Conservation (phyloP, 495 filamentous ascomycete species). For the Rostrohypoxylon terebratum region DNA sequence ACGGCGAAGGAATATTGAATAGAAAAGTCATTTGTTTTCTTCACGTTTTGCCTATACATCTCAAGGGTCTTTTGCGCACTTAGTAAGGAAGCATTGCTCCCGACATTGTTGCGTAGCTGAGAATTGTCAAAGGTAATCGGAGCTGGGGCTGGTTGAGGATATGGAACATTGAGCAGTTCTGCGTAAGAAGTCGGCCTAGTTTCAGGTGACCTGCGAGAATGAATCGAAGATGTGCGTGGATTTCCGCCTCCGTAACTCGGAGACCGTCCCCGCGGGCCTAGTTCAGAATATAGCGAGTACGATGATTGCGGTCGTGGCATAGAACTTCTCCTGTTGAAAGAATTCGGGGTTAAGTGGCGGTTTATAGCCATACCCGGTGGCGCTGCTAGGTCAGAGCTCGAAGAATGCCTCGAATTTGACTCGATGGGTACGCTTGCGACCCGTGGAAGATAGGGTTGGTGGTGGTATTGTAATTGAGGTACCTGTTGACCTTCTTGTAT, state of each 20-base stretch:
- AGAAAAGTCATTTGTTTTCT: slow-evolving; percentile 90
- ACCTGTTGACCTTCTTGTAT: slow-evolving; percentile 54
- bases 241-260: slow-evolving; percentile 60
- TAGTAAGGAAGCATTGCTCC: slow-evolving; percentile 87
- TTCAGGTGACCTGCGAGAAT: slow-evolving; percentile 79
- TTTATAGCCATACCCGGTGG: slow-evolving; percentile 56
- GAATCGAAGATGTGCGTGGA: slow-evolving; percentile 68
- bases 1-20: slow-evolving; percentile 96
- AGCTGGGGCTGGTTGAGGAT: slow-evolving; percentile 84
- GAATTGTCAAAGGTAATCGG: slow-evolving; percentile 81
- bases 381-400: slow-evolving; percentile 60
- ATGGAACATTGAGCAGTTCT: slow-evolving; percentile 87
- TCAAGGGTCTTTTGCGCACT: slow-evolving; percentile 92
- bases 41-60: slow-evolving; percentile 96
- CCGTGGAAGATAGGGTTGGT: slow-evolving; percentile 59
- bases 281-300: slow-evolving; percentile 78
- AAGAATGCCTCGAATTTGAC: slow-evolving; percentile 55
- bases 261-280: slow-evolving; percentile 69
- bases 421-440: slow-evolving; percentile 54
- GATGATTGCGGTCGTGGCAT: slow-evolving; percentile 75
- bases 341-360: slow-evolving; percentile 68
- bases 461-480: slow-evolving; percentile 68
- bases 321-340: slow-evolving; percentile 63
- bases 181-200: slow-evolving; percentile 82
- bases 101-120: slow-evolving; percentile 79